A percentile compares a stretch with the other conserved stretches of the same genome.
These are phyloP conservation scores for Viola odorata DNA, from an alignment of 345 rosid genomes.

Conservation along the genomic window DNA sequence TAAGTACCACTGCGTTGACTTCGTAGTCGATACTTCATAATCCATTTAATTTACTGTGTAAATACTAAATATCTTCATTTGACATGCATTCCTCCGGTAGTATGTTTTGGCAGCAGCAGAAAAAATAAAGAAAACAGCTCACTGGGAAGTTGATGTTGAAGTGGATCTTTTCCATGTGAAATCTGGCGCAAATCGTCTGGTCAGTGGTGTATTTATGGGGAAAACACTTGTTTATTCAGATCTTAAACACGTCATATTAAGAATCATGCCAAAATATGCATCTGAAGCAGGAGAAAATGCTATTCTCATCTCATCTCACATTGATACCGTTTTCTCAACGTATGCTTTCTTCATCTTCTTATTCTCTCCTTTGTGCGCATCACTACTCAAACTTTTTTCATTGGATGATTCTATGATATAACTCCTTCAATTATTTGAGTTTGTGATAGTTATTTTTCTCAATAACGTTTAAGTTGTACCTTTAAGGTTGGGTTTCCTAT, in stretches of 20 bases:
- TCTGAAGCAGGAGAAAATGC: slow-evolving; percentile 70
- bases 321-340: slow-evolving; percentile 88
- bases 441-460: too few relatives aligned
- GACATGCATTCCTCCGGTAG: slow-evolving; percentile 33
- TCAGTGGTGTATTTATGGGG: slow-evolving; percentile 64
- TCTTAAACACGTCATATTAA: slow-evolving; percentile 59
- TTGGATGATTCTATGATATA: background rate
- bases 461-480: too few relatives aligned
- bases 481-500: too few relatives aligned
- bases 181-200: slow-evolving; percentile 58
- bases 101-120: slow-evolving; percentile 70
- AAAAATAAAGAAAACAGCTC: slow-evolving; percentile 55
- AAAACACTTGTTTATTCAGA: slow-evolving; percentile 82
- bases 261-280: slow-evolving; percentile 72
- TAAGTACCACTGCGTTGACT: too few relatives aligned
- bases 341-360: slow-evolving; percentile 38
- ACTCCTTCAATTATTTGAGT: too few relatives aligned
- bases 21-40: too few relatives aligned
- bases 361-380: background rate
- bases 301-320: slow-evolving; percentile 85
- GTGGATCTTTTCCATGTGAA: slow-evolving; percentile 65
- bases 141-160: slow-evolving; percentile 81
- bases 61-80: slow-evolving; percentile 6
- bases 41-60: too few relatives aligned
- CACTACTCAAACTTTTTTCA: background rate